A percentile compares a stretch with the other conserved stretches of the same genome.
phyloP scores from a whole-genome alignment of 2,329 filamentous ascomycete species.

The Periconia macrospinosa region DNA sequence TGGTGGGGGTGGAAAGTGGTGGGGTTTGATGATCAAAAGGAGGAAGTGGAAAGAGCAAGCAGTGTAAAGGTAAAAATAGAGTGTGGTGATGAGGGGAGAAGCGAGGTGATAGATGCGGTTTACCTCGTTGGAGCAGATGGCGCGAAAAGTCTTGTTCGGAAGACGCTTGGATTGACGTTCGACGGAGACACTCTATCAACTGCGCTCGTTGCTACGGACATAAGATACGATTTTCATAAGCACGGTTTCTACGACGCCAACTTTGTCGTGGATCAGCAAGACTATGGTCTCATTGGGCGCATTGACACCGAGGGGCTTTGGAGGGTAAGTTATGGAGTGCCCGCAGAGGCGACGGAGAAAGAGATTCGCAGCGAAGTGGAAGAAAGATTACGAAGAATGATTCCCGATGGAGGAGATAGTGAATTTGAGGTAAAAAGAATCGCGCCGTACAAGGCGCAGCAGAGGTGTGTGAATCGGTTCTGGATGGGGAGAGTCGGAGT shows the following conservation, averaged over 20 bases:
- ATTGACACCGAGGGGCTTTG: conserved; percentile 42
- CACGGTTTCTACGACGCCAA: conserved; percentile 46
- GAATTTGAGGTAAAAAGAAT: conserved; percentile 37
- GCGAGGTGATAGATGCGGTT: conserved; percentile 20
- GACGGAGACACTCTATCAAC: conserved; percentile 39
- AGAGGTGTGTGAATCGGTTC: conserved; percentile 38
- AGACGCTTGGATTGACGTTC: conserved; percentile 21
- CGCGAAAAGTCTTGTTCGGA: conserved; percentile 24
- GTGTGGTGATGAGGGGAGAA: background rate
- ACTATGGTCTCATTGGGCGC: conserved; percentile 43
- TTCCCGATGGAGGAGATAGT: conserved; percentile 24
- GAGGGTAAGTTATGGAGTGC: conserved; percentile 47
- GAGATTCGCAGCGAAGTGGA: conserved; percentile 32
- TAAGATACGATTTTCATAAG: conserved; percentile 39
- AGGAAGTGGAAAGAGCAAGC: background rate
- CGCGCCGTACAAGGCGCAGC: conserved; percentile 47
- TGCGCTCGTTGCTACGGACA: conserved; percentile 44
- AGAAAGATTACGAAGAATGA: conserved; percentile 32
- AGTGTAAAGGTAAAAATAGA: conserved; percentile 14
- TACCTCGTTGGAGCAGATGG: conserved; percentile 39
- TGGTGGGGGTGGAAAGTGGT: conserved; percentile 22
- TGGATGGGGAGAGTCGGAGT: conserved; percentile 38
- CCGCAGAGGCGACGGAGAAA: conserved; percentile 26
- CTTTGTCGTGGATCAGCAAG: conserved; percentile 42
- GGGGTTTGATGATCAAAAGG: conserved; percentile 4